A percentile compares a stretch with the other conserved stretches of the same genome.
These are phyloP conservation scores for Neofusicoccum laricinum DNA, from an alignment of 2,329 filamentous ascomycete species.

Conservation along the genomic window DNA sequence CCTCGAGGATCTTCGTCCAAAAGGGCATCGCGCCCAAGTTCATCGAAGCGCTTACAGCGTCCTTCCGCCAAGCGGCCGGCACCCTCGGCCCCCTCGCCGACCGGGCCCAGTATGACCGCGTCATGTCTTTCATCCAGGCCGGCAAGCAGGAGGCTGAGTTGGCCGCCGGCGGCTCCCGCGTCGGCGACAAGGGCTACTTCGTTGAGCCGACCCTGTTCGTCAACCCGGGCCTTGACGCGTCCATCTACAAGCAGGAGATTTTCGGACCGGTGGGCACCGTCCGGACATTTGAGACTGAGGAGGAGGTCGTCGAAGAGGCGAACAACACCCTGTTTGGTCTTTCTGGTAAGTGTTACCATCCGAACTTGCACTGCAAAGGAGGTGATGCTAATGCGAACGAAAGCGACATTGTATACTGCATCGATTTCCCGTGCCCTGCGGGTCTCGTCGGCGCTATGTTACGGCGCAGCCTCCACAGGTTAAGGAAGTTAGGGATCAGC, in stretches of 20 bases:
- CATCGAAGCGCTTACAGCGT: constrained; percentile 22
- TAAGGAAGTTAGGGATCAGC: no score
- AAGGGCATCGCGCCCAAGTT: constrained; percentile 29
- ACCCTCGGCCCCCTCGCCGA: constrained; percentile 31
- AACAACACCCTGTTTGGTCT: constrained; percentile 32
- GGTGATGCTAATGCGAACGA: constrained; percentile 24
- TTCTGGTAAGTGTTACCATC: constrained; percentile 18
- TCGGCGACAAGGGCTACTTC: constrained; percentile 29
- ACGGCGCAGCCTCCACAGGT: no score
- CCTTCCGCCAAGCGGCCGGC: constrained; percentile 21
- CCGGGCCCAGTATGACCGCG: constrained; percentile 33
- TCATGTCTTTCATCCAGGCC: constrained; percentile 34
- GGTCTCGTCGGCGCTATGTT: no score
- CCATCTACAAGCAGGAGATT: constrained; percentile 33
- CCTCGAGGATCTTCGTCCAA: constrained; percentile 30
- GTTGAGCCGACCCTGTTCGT: constrained; percentile 34
- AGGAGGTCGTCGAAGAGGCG: constrained; percentile 30
- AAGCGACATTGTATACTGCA: constrained; percentile 18
- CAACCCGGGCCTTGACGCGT: constrained; percentile 26
- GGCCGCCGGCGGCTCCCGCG: constrained; percentile 31
- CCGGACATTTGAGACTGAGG: constrained; percentile 33
- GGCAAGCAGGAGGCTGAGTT: constrained; percentile 33
- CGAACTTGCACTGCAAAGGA: neutral
- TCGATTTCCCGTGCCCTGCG: constrained; percentile 27
- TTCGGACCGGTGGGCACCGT: constrained; percentile 31